These are phyloP conservation scores for Pachyrhizus erosus DNA, from an alignment of 306 rosid genomes.

Conservation along the genomic window DNA sequence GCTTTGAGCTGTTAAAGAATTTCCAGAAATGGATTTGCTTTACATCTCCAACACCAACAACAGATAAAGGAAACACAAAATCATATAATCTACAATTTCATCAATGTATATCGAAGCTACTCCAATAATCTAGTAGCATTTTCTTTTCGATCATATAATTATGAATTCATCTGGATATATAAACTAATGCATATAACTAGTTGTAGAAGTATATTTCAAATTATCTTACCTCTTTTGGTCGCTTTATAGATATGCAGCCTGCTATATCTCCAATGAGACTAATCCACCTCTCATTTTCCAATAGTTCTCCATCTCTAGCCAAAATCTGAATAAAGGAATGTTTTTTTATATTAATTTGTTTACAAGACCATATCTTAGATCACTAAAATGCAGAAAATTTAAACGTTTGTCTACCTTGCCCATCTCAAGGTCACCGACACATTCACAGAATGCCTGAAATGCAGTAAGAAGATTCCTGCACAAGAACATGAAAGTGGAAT, in stretches of 20 bases:
- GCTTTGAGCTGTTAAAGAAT: constrained; percentile 13
- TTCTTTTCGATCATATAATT: constrained; percentile 15
- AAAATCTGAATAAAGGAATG: constrained; percentile 66
- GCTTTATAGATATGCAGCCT: constrained; percentile 87
- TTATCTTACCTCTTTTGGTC: constrained; percentile 88
- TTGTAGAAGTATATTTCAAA: constrained; percentile 40
- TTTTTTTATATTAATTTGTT: constrained; percentile 35
- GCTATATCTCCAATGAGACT: constrained; percentile 91
- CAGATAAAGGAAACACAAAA: constrained; percentile 14
- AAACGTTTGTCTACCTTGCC: constrained; percentile 76
- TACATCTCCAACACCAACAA: constrained; percentile 6
- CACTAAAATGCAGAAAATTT: constrained; percentile 33
- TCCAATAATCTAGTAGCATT: constrained; percentile 24
- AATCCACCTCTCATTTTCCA: constrained; percentile 95
- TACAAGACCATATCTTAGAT: constrained; percentile 35
- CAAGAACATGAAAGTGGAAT: constrained; percentile 30
- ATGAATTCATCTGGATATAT: constrained; percentile 23
- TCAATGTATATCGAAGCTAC: constrained; percentile 18
- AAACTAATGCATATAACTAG: constrained; percentile 3
- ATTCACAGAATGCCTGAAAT: constrained; percentile 96
- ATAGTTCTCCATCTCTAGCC: constrained; percentile 90
- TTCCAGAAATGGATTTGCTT: constrained; percentile 7
- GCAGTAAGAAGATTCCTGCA: constrained; percentile 92
- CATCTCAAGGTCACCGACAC: constrained; percentile 99
- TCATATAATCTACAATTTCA: constrained; percentile 11